Evolutionary conservation across 2,329 filamentous ascomycete species (phyloP), one percentile per base, ranked within the genome.

Genomic region (Raffaelea deltoideospora): DNA sequence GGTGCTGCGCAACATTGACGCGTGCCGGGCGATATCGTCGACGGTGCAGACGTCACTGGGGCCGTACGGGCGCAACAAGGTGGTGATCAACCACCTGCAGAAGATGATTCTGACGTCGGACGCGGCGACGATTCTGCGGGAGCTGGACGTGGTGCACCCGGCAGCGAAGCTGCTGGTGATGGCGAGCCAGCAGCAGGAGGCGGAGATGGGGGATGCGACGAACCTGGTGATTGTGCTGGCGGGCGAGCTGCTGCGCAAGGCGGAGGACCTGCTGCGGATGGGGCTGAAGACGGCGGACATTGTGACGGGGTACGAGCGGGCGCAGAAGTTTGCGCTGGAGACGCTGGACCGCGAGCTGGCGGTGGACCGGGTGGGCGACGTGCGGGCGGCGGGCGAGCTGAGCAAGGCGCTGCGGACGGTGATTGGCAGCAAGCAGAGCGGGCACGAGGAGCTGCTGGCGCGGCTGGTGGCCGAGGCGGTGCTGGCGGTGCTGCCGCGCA

Each of bases 51-150:
- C 90, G 39, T 96, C 90, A 32, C 73, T 98, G 26, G 92, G 90
- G 36, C 90, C 90, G 42, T 95, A 94, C 62, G 90, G 90, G 53
- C 83, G 90, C 61, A 98, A 98, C 71, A 98, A 98, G 69, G 87
- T 98, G 55, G 85, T 98, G 65, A 96, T 98, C 70, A 98, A 98
- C 69, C 92, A 98, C 65, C 72, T 98, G 45, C 85, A 94, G 61
- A 98, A 98, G 72, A 95, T 98, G 90, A 93, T 95, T 51, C 70
- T 98, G 46, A 98, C 92, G 49, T 96, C 87, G 42, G 90, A 98
- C 56, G 90, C 90, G 46, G 90, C 90, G 47, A 96, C 90, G 31
- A 98, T 98, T 56, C 72, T 98, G 50, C 80, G 86, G 53, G 92
- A 98, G 65, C 76, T 98, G 58, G 90, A 98, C 54, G 90, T 98